Conservation (phyloP, 108 stramenopile genomes). For the Parmales sp. region DNA sequence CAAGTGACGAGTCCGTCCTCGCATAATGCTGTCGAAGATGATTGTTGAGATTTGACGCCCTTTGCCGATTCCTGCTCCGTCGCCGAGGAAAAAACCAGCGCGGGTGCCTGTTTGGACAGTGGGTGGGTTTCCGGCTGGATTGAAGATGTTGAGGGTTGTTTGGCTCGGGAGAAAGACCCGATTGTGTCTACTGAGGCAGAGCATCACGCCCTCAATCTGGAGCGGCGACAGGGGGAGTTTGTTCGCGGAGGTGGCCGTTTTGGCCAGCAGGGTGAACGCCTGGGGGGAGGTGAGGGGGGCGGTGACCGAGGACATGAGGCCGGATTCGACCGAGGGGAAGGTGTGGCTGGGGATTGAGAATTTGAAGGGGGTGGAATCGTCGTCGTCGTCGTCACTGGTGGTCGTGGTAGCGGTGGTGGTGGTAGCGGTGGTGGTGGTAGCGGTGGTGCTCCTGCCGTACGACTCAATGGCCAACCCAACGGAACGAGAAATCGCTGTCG, state of each 20-base stretch:
- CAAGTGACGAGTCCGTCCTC: constrained; percentile 39
- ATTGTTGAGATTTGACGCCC: constrained; percentile 49
- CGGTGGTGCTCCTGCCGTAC: no score
- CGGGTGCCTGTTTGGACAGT: constrained; percentile 4
- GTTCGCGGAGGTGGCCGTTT: not conserved
- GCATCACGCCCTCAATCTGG: constrained; percentile 45
- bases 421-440: no score
- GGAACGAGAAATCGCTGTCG: no score
- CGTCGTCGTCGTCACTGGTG: no score
- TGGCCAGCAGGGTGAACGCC: not conserved
- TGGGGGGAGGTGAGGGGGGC: not conserved
- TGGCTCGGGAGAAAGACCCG: constrained; percentile 19
- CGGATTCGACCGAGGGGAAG: not conserved
- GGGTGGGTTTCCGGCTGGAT: not conserved
- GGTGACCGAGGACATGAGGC: not conserved
- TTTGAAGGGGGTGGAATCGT: no score
- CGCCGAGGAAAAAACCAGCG: constrained; percentile 72
- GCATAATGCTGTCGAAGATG: constrained; percentile 27
- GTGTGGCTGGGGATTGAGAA: no score
- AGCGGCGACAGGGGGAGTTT: constrained; percentile 29
- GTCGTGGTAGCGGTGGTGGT: no score
- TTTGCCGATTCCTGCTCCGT: constrained; percentile 78
- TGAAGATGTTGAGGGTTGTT: not conserved
- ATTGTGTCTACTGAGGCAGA: constrained; percentile 37
- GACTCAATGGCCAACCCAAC: no score